phyloP scores from a whole-genome alignment of 495 filamentous ascomycete species.

The Penicillium argentinense region DNA sequence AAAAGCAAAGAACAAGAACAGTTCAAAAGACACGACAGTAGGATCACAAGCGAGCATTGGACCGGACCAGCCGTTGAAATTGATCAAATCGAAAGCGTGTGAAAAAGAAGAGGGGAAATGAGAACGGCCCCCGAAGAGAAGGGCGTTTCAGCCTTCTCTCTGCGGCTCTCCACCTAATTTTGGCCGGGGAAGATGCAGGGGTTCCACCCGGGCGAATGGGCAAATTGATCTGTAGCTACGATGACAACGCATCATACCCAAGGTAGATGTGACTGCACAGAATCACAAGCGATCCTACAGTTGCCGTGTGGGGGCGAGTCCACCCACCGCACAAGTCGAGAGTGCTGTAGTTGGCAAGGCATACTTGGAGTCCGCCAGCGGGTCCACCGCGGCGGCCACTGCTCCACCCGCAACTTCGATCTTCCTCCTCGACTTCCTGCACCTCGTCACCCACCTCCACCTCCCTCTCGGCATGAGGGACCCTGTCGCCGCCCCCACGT shows the following conservation, averaged over 20 bases:
- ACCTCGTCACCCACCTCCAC: not conserved
- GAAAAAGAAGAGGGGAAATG: not conserved
- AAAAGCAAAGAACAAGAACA: not conserved
- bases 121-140: not conserved
- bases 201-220: not conserved
- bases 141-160: not conserved
- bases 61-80: not conserved
- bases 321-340: no score
- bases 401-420: no score
- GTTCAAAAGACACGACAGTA: not conserved
- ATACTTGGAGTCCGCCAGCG: no score
- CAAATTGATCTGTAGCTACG: no score
- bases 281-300: no score
- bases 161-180: constrained; percentile 1
- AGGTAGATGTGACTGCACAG: no score
- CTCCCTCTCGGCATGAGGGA: no score
- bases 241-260: no score
- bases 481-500: no score
- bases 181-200: not conserved
- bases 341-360: no score
- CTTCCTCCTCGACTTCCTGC: no score
- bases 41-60: not conserved
- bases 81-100: not conserved
- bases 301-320: not conserved
- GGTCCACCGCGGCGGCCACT: no score